These are phyloP conservation scores for Colletotrichum lini DNA, from an alignment of 2,329 filamentous ascomycete species.

Conservation along the genomic window DNA sequence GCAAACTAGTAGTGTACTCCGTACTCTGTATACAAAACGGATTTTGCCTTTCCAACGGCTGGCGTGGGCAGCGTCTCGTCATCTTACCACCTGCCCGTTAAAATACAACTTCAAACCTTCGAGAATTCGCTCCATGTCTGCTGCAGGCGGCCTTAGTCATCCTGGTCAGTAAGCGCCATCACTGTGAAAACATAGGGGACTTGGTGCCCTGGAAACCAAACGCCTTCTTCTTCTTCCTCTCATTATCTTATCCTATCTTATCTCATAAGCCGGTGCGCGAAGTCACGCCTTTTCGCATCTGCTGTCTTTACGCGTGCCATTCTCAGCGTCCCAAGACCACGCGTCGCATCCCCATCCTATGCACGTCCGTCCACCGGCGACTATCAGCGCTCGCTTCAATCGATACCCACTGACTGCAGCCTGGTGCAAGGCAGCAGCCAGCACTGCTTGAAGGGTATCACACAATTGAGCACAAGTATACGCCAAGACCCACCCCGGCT, in stretches of 20 bases:
- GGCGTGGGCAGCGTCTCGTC: too few species aligned
- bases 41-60: too few species aligned
- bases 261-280: slow-evolving; percentile 11
- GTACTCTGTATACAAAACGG: too few species aligned
- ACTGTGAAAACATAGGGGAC: background rate
- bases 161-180: too few species aligned
- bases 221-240: too few species aligned
- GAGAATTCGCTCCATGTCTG: too few species aligned
- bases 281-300: slow-evolving; percentile 32
- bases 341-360: background rate
- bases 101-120: too few species aligned
- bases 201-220: background rate
- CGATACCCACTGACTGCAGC: slow-evolving; percentile 12
- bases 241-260: background rate
- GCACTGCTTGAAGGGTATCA: background rate
- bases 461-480: background rate
- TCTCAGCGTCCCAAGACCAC: background rate
- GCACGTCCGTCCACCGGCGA: background rate
- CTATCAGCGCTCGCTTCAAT: background rate
- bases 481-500: background rate
- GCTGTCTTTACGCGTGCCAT: slow-evolving; percentile 14
- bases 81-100: too few species aligned
- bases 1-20: too few species aligned
- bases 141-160: too few species aligned
- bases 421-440: slow-evolving; percentile 15